Conservation (phyloP, 768 basidiomycete species). For the Termitomyces sp. region DNA sequence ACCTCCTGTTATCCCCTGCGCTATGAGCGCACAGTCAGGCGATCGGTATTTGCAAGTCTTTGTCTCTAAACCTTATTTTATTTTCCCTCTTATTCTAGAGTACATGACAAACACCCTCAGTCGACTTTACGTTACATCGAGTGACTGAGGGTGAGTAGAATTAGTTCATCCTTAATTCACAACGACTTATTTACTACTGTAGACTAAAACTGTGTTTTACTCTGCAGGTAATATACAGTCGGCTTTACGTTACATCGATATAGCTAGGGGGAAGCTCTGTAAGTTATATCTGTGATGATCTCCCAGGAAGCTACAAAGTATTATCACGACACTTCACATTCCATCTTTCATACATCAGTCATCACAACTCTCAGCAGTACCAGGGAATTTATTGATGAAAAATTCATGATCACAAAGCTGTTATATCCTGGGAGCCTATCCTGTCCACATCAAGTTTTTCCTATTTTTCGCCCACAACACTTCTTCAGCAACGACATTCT, state of each 20-base stretch:
- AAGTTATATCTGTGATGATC: constrained; percentile 15
- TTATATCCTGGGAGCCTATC: constrained; percentile 9
- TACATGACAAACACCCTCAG: neutral
- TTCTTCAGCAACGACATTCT: constrained; percentile 17
- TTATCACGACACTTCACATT: constrained; percentile 12
- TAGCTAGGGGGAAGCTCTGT: constrained; percentile 8
- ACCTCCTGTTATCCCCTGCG: no score
- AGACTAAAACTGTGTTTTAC: neutral
- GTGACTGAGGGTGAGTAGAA: neutral
- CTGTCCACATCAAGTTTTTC: constrained; percentile 3
- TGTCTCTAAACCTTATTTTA: no score
- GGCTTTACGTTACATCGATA: no score
- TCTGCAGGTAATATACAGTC: neutral
- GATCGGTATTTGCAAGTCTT: no score
- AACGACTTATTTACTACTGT: neutral
- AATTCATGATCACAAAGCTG: constrained; percentile 4
- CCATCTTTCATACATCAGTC: constrained; percentile 14
- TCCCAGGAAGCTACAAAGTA: constrained; percentile 14
- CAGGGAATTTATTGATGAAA: constrained; percentile 9
- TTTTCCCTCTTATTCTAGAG: neutral
- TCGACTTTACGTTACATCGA: neutral
- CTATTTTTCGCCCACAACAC: constrained; percentile 15
- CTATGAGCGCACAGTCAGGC: no score
- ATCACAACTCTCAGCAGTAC: constrained; percentile 12
- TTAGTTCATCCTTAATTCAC: no score